Percentiles rank a stretch among this genome's conserved stretches.
These are phyloP conservation scores for Paraconiothyrium sp. DNA, from an alignment of 2,329 filamentous ascomycete species.

Conservation along the genomic window DNA sequence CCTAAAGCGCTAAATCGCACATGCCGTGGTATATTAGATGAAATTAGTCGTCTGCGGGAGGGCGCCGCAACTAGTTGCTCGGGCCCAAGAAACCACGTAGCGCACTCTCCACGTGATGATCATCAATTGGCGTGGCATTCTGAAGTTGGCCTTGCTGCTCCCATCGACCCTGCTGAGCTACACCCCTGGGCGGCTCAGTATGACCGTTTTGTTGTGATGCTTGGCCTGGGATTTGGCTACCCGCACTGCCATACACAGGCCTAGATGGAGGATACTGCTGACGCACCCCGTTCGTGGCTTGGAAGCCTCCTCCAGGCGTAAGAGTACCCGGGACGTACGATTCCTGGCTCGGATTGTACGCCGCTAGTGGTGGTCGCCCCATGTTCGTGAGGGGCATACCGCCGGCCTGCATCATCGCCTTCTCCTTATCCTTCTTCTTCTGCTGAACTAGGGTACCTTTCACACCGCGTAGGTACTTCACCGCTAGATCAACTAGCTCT, in stretches of 20 bases:
- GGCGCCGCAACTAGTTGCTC: neutral
- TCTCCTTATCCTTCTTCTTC: slow-evolving; percentile 57
- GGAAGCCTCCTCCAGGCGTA: neutral
- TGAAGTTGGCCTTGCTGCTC: neutral
- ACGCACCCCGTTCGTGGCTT: neutral
- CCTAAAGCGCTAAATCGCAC: neutral
- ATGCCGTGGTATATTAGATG: neutral
- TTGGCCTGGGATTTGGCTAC: slow-evolving; percentile 13
- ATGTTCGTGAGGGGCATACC: neutral
- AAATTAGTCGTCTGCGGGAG: neutral
- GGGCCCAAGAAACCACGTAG: slow-evolving; percentile 37
- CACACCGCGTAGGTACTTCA: slow-evolving; percentile 66
- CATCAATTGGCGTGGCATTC: slow-evolving; percentile 24
- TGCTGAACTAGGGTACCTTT: slow-evolving; percentile 64
- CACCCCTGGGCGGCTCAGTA: neutral
- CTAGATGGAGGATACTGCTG: neutral
- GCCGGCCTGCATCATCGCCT: slow-evolving; percentile 16
- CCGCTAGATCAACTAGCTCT: slow-evolving; percentile 63
- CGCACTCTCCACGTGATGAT: slow-evolving; percentile 38
- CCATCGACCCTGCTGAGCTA: neutral
- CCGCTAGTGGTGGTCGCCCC: neutral
- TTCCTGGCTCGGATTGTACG: neutral
- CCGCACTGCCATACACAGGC: slow-evolving; percentile 17
- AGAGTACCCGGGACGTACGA: slow-evolving; percentile 1
- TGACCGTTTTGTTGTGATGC: neutral